Evolutionary conservation across 495 filamentous ascomycete species (phyloP).

Genomic region (Talaromyces thailandensis): DNA sequence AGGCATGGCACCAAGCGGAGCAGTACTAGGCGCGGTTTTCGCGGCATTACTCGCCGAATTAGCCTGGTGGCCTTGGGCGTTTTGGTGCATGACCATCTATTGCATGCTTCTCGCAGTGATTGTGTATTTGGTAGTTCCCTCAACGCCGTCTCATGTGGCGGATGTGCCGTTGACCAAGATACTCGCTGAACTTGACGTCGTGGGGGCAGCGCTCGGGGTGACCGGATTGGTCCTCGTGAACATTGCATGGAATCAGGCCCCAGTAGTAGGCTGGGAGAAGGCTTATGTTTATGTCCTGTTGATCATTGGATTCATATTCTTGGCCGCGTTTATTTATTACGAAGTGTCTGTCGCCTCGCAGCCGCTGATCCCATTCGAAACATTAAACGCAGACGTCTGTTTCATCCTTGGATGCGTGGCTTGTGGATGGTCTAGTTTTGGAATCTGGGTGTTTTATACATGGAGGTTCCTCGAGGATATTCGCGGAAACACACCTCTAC

Average conservation of each 20-base stretch:
- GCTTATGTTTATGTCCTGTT: constrained; percentile 46
- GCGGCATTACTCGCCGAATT: constrained; percentile 39
- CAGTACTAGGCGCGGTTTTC: constrained; percentile 41
- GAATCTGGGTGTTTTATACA: constrained; percentile 51
- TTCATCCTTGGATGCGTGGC: constrained; percentile 48
- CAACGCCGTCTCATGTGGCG: constrained; percentile 14
- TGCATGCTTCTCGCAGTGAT: constrained; percentile 31
- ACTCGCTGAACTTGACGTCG: constrained; percentile 32
- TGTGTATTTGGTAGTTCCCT: constrained; percentile 40
- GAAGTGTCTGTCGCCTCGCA: constrained; percentile 31
- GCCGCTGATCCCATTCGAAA: constrained; percentile 46
- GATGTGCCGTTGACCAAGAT: constrained; percentile 24
- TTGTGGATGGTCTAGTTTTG: constrained; percentile 52
- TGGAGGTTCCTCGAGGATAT: constrained; percentile 45
- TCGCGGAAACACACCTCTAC: constrained; percentile 34
- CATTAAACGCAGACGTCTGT: constrained; percentile 37
- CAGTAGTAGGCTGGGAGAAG: constrained; percentile 46
- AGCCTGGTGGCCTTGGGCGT: constrained; percentile 56
- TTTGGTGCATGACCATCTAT: constrained; percentile 45
- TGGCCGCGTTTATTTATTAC: constrained; percentile 41
- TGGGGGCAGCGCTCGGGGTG: constrained; percentile 43
- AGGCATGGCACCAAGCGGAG: constrained; percentile 47
- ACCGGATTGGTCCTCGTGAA: constrained; percentile 49
- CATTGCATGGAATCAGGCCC: constrained; percentile 53
- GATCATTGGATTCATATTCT: constrained; percentile 42